Base-by-base conservation (phyloP, 169 alveolate species). In the Plasmodium blacklocki region DNA sequence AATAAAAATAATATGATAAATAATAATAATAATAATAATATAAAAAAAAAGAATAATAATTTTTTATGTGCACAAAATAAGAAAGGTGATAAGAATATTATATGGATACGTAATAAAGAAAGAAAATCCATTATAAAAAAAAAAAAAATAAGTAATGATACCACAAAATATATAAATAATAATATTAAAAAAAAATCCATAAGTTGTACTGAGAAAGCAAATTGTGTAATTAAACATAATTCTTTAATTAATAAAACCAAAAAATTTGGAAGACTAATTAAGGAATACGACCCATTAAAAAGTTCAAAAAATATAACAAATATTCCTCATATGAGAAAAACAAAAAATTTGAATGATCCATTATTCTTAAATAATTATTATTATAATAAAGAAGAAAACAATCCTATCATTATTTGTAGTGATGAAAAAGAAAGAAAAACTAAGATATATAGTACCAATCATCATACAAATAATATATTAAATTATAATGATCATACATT, bases 51-150 rank as follows among this genome's bases (percentile, higher is more conserved):
- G 63, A 47, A 29, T 29, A 67, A 47, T 15, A 54, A 66, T 43
- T 80, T 80, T 67, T 80, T 67, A 15, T 60, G 56, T 43, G 60
- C 90, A 59, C 78, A 64, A 71, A 80, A 50, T 49, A 80, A 80
- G 18, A 74, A 71, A 47, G 73, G 21, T 0, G 68, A 59, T 15
- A 23, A 29, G 23, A 60, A 60, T 15, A 21, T 45, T 39, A 47
- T 5, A 15, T 15, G 26, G 62, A 23, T 67, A 18, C 78, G 50
- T 60, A 72, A 52, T 54, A 26, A 11, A 52, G 74, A 80, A 62
- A 49, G 47, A 19, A 62, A 67, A 80, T 8, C 21, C 23, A 80
- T 29, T 67, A 32, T 67, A 80, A 80, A 80, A 80, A 80, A 80
- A 80, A 78, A 75, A 78, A 64, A 80, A 80, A 50, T 47, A 47